Conservation (phyloP, 1,139 yeast genomes). For the Geotrichum phurueaensis region DNA sequence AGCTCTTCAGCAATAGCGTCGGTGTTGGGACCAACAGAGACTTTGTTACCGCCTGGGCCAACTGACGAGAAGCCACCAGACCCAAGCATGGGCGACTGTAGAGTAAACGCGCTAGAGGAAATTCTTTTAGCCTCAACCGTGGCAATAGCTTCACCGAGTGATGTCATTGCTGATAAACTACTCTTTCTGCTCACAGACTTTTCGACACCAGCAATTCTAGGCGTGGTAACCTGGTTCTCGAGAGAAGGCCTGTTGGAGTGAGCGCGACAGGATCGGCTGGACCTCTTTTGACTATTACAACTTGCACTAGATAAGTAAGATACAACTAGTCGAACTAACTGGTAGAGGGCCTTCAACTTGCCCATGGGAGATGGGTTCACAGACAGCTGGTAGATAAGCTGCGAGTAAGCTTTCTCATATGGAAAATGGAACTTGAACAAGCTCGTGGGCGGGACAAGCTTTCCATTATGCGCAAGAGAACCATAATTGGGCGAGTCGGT, state of each 20-base stretch:
- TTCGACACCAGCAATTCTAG: constrained; percentile 5
- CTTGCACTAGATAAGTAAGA: constrained; percentile 22
- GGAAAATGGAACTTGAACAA: constrained; percentile 19
- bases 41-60: constrained; percentile 4
- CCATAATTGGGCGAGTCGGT: constrained; percentile 14
- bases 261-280: constrained; percentile 13
- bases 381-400: constrained; percentile 27
- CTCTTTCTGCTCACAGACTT: constrained; percentile 14
- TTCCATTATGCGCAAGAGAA: constrained; percentile 9
- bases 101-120: constrained; percentile 22
- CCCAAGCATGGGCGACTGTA: constrained; percentile 11
- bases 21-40: constrained; percentile 26
- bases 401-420: constrained; percentile 29
- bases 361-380: constrained; percentile 31
- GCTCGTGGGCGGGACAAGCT: constrained; percentile 1
- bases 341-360: constrained; percentile 29
- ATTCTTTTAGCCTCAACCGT: constrained; percentile 29
- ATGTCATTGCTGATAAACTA: constrained; percentile 23
- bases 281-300: neutral
- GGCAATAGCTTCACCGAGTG: constrained; percentile 28
- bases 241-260: constrained; percentile 25
- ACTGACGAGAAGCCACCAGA: constrained; percentile 1
- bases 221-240: constrained; percentile 18
- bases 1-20: constrained; percentile 34
- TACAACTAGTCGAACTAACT: constrained; percentile 32